Evolutionary conservation across 768 basidiomycete genomes (phyloP), one percentile per base, ranked within the genome.

Genomic region (Rhodotorula diobovata): DNA sequence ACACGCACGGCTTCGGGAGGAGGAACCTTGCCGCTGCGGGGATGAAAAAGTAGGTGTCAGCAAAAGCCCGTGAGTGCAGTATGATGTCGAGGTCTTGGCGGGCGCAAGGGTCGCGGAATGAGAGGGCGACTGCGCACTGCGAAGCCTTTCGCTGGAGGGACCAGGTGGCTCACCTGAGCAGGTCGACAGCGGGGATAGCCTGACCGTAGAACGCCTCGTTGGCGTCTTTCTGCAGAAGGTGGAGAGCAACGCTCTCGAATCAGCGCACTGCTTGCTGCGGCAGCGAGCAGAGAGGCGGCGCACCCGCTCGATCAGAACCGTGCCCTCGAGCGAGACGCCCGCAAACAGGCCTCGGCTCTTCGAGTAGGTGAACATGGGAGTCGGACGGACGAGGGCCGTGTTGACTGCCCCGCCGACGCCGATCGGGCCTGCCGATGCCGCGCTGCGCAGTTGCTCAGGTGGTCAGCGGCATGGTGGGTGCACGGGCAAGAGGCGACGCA

Each of bases 171-270:
- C 66, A 80, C 80, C 76, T 72, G 37, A 99, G 86, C 77, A 99
- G 94, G 78, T 95, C 93, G 68, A 85, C 84, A 0, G 93, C 91
- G 6, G 65, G 46, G 21, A 66, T 58, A 6, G 12, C 34, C 61
- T 92, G 93, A 7, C 95, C 95, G 76, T 98, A 97, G 82, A 98
- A 99, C 35, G 93, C 93, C 61, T 89, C 87, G 80, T 98, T 97
- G 61, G 95, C 90, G 79, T 97, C 94, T 80, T 93, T 96, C 74
- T 76, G 76, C 46, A 0, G 0, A 8, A 1, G 15, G 11, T 23
- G 21, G 9, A 15, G 14, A 6, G n/a, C 37, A 18, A 30, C 32
- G 18, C 48, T n/a, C 20, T 57, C 28, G 7, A 20, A 34, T 16
- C 35, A 34, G n/a, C 32, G n/a, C 46, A 55, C n/a, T n/a, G n/a